phyloP scores from a whole-genome alignment of 441 rosid genomes.

The Populus hybrid region DNA sequence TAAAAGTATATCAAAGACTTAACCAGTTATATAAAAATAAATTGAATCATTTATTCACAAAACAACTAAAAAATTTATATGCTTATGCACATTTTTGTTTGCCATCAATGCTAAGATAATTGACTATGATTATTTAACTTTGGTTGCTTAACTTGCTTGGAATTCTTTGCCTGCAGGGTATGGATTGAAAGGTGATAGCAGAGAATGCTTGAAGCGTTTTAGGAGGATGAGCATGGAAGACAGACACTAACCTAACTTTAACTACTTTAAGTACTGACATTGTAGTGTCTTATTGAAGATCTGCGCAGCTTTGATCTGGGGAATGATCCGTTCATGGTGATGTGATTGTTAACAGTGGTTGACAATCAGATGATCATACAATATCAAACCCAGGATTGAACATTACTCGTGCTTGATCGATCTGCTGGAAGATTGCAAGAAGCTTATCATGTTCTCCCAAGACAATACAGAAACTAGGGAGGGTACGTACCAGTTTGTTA shows the following conservation, averaged over 20 bases:
- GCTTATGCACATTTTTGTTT: too few species aligned
- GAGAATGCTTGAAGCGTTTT: conserved; percentile 49
- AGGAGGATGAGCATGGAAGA: conserved; percentile 52
- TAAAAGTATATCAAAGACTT: too few species aligned
- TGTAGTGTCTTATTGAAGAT: conserved; percentile 56
- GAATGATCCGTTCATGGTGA: conserved; percentile 44
- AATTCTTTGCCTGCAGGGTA: conserved; percentile 55
- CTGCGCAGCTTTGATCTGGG: conserved; percentile 48
- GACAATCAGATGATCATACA: conserved; percentile 29
- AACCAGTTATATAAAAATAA: too few species aligned
- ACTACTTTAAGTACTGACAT: conserved; percentile 49
- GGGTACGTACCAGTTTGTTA: neutral
- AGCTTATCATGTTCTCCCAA: neutral
- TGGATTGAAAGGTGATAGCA: conserved; percentile 44
- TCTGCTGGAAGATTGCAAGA: neutral
- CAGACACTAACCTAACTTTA: conserved; percentile 33
- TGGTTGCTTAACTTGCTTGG: conserved; percentile 37
- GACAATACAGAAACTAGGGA: neutral
- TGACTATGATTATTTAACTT: too few species aligned
- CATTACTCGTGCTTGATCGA: neutral
- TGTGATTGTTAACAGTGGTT: conserved; percentile 25
- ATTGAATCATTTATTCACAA: too few species aligned
- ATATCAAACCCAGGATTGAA: conserved; percentile 41
- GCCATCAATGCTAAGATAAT: too few species aligned
- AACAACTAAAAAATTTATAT: too few species aligned